phyloP scores from a whole-genome alignment of 2,329 filamentous ascomycete genomes.

The Pseudonectria foliicola region DNA sequence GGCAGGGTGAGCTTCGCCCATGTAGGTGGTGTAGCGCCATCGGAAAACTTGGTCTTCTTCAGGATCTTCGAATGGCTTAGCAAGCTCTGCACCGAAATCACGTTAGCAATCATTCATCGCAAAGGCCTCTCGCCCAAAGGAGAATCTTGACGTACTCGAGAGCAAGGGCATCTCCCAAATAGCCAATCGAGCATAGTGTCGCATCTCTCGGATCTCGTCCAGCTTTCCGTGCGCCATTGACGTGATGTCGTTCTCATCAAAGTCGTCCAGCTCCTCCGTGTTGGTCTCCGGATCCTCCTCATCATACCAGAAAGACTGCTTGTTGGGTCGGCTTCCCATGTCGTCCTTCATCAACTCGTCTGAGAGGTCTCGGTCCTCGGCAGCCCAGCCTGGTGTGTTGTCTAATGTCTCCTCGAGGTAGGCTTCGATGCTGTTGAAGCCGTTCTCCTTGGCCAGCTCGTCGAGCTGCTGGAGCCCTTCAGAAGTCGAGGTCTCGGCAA shows the following conservation, averaged over 20 bases:
- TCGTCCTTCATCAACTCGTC: constrained; percentile 26
- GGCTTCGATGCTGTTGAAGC: constrained; percentile 26
- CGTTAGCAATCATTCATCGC: constrained; percentile 6
- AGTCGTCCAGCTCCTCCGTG: constrained; percentile 52
- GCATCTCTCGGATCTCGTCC: constrained; percentile 78
- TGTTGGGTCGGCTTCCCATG: constrained; percentile 27
- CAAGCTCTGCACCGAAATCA: constrained; percentile 54
- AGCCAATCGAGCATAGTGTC: constrained; percentile 78
- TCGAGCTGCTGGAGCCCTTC: constrained; percentile 28
- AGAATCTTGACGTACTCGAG: constrained; percentile 55
- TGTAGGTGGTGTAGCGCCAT: constrained; percentile 95
- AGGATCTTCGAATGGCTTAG: constrained; percentile 72
- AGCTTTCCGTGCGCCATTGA: constrained; percentile 78
- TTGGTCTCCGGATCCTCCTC: constrained; percentile 41
- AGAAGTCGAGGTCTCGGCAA: constrained; percentile 24
- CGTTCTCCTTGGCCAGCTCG: constrained; percentile 28
- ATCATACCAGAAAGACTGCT: constrained; percentile 41
- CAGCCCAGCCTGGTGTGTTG: constrained; percentile 22
- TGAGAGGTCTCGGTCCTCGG: constrained; percentile 25
- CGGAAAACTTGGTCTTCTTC: constrained; percentile 64
- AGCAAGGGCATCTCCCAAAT: constrained; percentile 96
- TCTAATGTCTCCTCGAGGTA: constrained; percentile 23
- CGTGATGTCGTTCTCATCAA: constrained; percentile 77
- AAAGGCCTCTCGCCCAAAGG: no score
- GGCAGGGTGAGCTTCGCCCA: constrained; percentile 88